phyloP scores from a whole-genome alignment of 2,329 filamentous ascomycete genomes.

The Metarhizium robertsii region DNA sequence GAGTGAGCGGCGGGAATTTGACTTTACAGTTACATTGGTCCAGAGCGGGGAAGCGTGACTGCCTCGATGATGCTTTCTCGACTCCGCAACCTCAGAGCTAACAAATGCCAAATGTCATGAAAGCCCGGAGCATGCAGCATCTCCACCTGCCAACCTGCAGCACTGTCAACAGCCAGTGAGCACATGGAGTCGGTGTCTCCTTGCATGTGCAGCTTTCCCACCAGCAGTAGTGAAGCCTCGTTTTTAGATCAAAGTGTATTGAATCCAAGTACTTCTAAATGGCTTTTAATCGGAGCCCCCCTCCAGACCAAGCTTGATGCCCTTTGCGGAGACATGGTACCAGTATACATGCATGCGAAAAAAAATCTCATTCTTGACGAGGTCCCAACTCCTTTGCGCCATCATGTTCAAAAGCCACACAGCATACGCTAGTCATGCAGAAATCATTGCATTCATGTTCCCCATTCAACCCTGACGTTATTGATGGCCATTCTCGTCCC shows the following conservation, averaged over 20 bases:
- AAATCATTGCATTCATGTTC: neutral
- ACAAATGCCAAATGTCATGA: neutral
- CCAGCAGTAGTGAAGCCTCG: no score
- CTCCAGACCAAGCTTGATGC: neutral
- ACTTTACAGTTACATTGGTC: no score
- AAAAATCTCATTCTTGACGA: neutral
- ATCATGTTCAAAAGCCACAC: neutral
- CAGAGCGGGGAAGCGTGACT: neutral
- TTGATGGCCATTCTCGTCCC: slow-evolving; percentile 12
- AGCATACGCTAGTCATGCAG: neutral
- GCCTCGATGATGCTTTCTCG: no score
- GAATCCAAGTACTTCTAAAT: no score
- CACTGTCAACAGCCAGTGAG: neutral
- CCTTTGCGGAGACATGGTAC: neutral
- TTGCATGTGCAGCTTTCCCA: no score
- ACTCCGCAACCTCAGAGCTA: no score
- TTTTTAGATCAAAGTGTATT: neutral
- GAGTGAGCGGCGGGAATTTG: no score
- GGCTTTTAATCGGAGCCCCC: no score
- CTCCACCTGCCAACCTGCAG: neutral
- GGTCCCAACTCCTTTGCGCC: neutral
- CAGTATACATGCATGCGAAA: neutral
- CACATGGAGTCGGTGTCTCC: no score
- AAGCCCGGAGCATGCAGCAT: no score
- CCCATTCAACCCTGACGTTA: neutral